Base-by-base conservation (phyloP, 2,329 filamentous ascomycete species). In the Ceratocystis alfenasii region DNA sequence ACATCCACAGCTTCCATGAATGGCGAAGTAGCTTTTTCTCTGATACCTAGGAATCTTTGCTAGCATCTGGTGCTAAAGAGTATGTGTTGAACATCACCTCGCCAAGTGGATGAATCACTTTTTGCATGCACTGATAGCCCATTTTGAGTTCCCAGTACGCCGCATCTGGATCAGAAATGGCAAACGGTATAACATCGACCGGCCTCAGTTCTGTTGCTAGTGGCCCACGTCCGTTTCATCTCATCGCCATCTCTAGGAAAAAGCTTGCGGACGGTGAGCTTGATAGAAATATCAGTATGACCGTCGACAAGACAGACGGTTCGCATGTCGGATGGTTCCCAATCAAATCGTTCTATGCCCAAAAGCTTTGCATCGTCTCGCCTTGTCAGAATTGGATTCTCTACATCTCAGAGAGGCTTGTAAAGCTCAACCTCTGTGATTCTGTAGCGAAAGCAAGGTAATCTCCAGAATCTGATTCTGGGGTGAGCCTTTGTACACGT, bases 391-490 rank as follows among this genome's bases (percentile, higher is more conserved):
- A 84, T 81, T 67, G 78, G 78, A 0, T 81, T 82, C 62, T 81
- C 79, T 22, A 84, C 82, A 68, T 82, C 80, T 7, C 20, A 15
- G 5, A 81, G 81, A 0, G 81, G 79, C 70, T 85, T 85, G 72
- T 81, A 84, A 7, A 85, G 75, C 62, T 76, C 78, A 62, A 85
- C 76, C 64, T 85, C 82, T 8, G 79, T 81, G 68, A 86, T 81
- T 71, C 85, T 85, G 72, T 81, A 81, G n/a, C 83, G 78, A 64
- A 84, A 74, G 69, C 83, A 86, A 7, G 81, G 81, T 48, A 84
- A 76, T 5, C 81, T 78, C 69, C 78, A 80, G 1, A 81, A 75
- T 68, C 79, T 81, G n/a, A 75, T 76, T 67, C 77, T 78, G 1
- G 66, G 57, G 17, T 75, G 73, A 4, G 82, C 76, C 68, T 79